A percentile compares a stretch with the other conserved stretches of the same genome.
These are phyloP conservation scores for Aspergillus luchuensis DNA, from an alignment of 2,329 filamentous ascomycete species.

Conservation along the genomic window DNA sequence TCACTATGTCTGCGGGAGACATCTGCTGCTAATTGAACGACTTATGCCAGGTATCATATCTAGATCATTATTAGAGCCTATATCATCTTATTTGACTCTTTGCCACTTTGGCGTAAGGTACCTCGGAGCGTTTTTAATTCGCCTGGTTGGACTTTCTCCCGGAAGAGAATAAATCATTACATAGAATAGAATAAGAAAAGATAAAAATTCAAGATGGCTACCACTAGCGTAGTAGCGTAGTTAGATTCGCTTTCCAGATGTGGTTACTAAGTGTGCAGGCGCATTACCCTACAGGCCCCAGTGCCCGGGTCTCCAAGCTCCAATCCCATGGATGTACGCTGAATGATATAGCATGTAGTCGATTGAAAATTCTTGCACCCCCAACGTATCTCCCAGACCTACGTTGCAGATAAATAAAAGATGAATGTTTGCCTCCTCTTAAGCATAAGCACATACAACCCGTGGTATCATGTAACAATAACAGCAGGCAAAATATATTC, in stretches of 20 bases:
- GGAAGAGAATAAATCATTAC: too few species aligned
- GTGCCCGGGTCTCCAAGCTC: not conserved
- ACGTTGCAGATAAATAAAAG: not conserved
- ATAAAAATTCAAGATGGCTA: too few species aligned
- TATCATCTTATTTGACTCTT: not conserved
- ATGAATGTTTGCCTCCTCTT: not conserved
- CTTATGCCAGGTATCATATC: not conserved
- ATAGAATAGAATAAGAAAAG: too few species aligned
- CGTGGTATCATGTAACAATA: conserved; percentile 37
- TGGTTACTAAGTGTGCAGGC: too few species aligned
- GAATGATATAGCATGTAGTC: not conserved
- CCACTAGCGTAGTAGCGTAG: too few species aligned
- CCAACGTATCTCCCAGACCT: not conserved
- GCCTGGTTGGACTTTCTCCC: too few species aligned
- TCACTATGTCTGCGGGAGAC: not conserved
- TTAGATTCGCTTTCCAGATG: too few species aligned
- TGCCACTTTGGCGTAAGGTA: not conserved
- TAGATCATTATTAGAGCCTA: not conserved
- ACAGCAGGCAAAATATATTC: conserved; percentile 18
- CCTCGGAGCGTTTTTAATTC: too few species aligned
- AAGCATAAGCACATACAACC: conserved; percentile 11
- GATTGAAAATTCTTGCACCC: not conserved
- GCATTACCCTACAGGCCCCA: not conserved
- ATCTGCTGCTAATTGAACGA: not conserved
- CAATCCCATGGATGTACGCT: not conserved